phyloP scores from a whole-genome alignment of 2,329 filamentous ascomycete genomes.

The Arthrocladium fulminans region DNA sequence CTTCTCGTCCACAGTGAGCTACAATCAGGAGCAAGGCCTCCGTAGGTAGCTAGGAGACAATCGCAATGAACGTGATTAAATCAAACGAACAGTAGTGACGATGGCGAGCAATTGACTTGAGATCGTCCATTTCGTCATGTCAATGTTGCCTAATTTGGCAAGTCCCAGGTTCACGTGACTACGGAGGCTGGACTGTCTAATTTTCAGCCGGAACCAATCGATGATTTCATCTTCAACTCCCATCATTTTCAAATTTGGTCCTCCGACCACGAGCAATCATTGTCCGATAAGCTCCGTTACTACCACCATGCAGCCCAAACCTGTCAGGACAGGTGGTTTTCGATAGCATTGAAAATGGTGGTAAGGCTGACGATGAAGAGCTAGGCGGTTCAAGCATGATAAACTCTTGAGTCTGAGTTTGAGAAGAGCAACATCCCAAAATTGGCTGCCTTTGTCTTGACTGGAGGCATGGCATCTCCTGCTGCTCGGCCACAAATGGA shows the following conservation, averaged over 20 bases:
- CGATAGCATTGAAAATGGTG: background rate
- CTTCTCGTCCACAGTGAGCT: background rate
- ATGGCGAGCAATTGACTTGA: background rate
- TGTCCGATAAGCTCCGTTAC: background rate
- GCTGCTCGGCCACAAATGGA: slow-evolving; percentile 42
- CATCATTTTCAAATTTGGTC: too few relatives aligned
- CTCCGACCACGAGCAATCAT: too few relatives aligned
- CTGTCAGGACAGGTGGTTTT: background rate
- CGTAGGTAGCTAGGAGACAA: background rate
- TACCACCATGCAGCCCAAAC: background rate
- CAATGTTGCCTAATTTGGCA: too few relatives aligned
- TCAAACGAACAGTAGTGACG: background rate
- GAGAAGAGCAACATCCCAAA: background rate
- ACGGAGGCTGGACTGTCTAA: too few relatives aligned
- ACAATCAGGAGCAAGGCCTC: background rate
- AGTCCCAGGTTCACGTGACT: too few relatives aligned
- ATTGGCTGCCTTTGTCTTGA: background rate
- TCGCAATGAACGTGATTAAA: background rate
- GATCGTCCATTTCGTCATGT: too few relatives aligned
- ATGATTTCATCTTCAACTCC: too few relatives aligned
- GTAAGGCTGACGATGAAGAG: background rate
- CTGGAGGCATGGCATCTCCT: background rate
- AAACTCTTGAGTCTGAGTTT: background rate
- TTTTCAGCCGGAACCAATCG: too few relatives aligned
- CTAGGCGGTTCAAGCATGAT: background rate